Evolutionary conservation across 2,329 filamentous ascomycete genomes (phyloP).

Genomic region (Exserohilum turcica): DNA sequence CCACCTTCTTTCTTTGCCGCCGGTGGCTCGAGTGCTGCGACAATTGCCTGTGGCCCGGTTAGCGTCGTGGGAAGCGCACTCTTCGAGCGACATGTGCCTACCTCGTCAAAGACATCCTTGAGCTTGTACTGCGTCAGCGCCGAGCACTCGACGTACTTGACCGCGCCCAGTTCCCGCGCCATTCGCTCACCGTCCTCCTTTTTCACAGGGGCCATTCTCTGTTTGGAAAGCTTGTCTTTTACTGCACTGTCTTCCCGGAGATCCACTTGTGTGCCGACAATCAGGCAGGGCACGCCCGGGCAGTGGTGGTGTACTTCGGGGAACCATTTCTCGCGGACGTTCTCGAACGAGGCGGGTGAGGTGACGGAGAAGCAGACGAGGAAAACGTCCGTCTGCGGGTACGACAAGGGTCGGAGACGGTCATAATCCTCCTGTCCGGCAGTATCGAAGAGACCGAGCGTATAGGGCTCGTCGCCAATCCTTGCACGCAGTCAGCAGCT

Average conservation of each 20-base stretch:
- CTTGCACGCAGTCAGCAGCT: constrained; percentile 56
- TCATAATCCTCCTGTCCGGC: constrained; percentile 99
- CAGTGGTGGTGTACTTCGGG: constrained; percentile 99
- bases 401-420: constrained; percentile 91
- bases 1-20: constrained; percentile 68
- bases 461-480: constrained; percentile 99
- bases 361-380: constrained; percentile 99
- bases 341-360: constrained; percentile 96
- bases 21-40: constrained; percentile 89
- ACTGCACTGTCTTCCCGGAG: constrained; percentile 87
- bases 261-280: constrained; percentile 97
- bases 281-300: constrained; percentile 94
- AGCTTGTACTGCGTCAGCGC: constrained; percentile 97
- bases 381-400: constrained; percentile 98
- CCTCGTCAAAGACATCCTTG: constrained; percentile 99
- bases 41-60: constrained; percentile 72
- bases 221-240: constrained; percentile 87
- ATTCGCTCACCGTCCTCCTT: constrained; percentile 94
- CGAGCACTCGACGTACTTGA: constrained; percentile 99
- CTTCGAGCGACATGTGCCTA: constrained; percentile 52
- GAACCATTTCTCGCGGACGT: constrained; percentile 99
- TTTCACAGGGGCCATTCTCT: constrained; percentile 92
- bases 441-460: constrained; percentile 95
- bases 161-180: constrained; percentile 95
- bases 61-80: constrained; percentile 4